Evolutionary conservation across 2,329 filamentous ascomycete species (phyloP).

Genomic region (Coniochaeta hoffmannii): DNA sequence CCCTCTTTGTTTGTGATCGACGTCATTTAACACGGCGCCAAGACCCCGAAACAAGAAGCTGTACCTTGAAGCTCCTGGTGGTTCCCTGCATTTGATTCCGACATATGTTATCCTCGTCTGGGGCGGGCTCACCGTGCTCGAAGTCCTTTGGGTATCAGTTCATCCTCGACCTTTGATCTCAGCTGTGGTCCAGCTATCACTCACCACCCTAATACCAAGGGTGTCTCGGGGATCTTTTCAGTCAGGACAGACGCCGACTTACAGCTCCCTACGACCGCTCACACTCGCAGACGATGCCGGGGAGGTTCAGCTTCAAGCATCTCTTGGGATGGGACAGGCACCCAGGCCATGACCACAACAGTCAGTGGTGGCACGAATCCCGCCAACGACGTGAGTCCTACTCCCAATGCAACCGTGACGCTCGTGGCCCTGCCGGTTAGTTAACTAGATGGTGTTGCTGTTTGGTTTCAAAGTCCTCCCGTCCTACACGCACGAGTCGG

Average conservation of each 20-base stretch:
- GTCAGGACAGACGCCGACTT: too few relatives aligned
- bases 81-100: too few relatives aligned
- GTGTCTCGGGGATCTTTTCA: too few relatives aligned
- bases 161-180: too few relatives aligned
- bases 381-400: conserved; percentile 19
- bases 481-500: conserved; percentile 46
- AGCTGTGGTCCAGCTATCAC: too few relatives aligned
- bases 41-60: neutral
- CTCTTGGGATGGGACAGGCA: conserved; percentile 24
- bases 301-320: conserved; percentile 20
- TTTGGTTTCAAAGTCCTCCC: conserved; percentile 51
- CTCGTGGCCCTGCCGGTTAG: too few relatives aligned
- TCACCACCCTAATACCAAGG: too few relatives aligned
- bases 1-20: too few relatives aligned
- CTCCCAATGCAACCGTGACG: neutral
- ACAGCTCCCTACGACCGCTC: neutral
- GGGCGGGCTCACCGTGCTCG: too few relatives aligned
- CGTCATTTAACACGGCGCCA: neutral
- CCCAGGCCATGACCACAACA: conserved; percentile 13
- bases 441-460: neutral
- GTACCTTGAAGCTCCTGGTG: too few relatives aligned
- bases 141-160: too few relatives aligned
- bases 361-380: conserved; percentile 22
- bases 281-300: conserved; percentile 4
- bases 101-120: too few relatives aligned